Evolutionary conservation across 352 stramenopile genomes (phyloP), one percentile per base, ranked within the genome.

Genomic region (Detonula confervacea): DNA sequence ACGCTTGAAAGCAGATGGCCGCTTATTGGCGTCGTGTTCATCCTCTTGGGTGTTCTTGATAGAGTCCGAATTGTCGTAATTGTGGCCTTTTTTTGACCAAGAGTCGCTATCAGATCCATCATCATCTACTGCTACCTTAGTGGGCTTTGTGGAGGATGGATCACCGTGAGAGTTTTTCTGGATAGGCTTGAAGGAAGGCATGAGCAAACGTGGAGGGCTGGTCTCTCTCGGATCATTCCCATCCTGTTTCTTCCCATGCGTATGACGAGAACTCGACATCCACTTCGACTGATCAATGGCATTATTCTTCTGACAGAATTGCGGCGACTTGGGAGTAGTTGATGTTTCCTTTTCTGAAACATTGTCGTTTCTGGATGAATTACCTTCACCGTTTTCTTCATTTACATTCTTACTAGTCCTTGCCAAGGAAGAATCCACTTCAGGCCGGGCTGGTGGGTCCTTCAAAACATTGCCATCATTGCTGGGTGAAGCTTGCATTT

Each of bases 41-140:
- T 86, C 57, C 61, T 81, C 57, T 66, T 81, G 78, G 4, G 78
- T 81, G 35, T 77, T 49, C 20, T 81, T 67, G 51, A 86, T 79
- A 52, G 44, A 33, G 33, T 84, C 78, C 49, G 64, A 52, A 46
- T 71, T 33, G 33, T 66, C 16, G 44, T 52, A 62, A 16, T 64
- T 44, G 24, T 68, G 61, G 64, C 62, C 71, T n/a, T 46, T 20
- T 44, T 60, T 39, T 25, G 57, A 51, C 57, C 22, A 54, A 20
- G 37, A 66, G 16, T 46, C 6, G 22, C 77, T 47, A 39, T 85
- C 77, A 11, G 65, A 77, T 20, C 52, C 76, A 54, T 62, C 54
- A 7, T 64, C 76, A 56, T 61, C 37, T 25, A 56, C n/a, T n/a
- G 16, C 37, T 52, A 44, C 55, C 4, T 14, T 6, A 49, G n/a